Base-by-base conservation (phyloP, 768 basidiomycete species). In the Dacryopinax spathularia region DNA sequence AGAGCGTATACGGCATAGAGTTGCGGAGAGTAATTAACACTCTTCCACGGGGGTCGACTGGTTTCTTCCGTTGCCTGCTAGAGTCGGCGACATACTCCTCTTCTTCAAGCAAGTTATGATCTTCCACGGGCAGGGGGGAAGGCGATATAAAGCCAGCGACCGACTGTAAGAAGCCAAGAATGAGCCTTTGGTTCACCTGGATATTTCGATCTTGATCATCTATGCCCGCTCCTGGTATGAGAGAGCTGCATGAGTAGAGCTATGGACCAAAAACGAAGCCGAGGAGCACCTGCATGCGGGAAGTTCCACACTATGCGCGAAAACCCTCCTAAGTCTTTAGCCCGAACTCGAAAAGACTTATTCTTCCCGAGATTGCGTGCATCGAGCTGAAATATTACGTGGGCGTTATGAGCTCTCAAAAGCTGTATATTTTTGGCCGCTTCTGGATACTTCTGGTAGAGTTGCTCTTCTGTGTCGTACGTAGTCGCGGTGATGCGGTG, bases 181-280 rank as follows among this genome's bases (percentile, higher is more conserved):
- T 75, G 20, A 96, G 79, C 20, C 84, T 69, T 69, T 98, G 95
- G 72, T 98, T 96, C 5, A 87, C 85, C 16, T 89, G 75, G 65
- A 97, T 89, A 74, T 96, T 98, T 60, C 94, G 82, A 70, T 94
- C 88, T 74, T 94, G 91, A 73, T 97, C 91, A 25, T 88, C 82
- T 65, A 97, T 93, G 1, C 94, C 91, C 15, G 75, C 73, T 34
- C 77, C 77, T 78, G 60, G 1, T n/a, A 3, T 3, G 29, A 18
- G 33, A 2, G 16, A 7, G 1, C 6, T 13, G 2, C 1, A 33
- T 35, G 12, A 2, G n/a, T 15, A 63, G 27, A n/a, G 29, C 12
- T 22, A 20, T 22, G 9, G 37, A 31, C 5, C 65, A 25, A 59
- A 56, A 34, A 22, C 25, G 27, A 25, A 7, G n/a, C 63, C 20